Evolutionary conservation across 2,329 filamentous ascomycete genomes (phyloP).

Genomic region (Ophiocordyceps camponoti-leonardi): DNA sequence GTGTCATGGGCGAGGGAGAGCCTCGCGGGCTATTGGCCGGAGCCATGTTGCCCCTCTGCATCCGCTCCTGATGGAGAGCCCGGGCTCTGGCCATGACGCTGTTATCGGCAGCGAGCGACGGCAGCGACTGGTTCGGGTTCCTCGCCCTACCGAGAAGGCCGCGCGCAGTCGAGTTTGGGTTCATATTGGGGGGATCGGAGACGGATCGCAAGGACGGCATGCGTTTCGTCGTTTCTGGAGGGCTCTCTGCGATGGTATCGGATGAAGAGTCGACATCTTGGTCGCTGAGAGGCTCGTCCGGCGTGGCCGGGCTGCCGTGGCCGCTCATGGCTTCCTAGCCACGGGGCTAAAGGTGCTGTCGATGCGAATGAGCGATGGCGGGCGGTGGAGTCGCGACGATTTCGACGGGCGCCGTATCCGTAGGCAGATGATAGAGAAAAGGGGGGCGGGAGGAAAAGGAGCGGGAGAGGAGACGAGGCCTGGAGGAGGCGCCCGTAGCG

Average conservation of each 20-base stretch:
- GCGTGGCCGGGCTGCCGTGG: slow-evolving; percentile 24
- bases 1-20: slow-evolving; percentile 14
- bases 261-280: slow-evolving; percentile 30
- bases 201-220: slow-evolving; percentile 41
- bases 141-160: slow-evolving; percentile 55
- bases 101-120: slow-evolving; percentile 18
- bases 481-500: no score
- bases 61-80: slow-evolving; percentile 27
- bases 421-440: not conserved
- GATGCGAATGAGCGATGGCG: not conserved
- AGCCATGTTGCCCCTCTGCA: slow-evolving; percentile 24
- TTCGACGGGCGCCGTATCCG: no score
- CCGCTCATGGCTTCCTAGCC: slow-evolving; percentile 7
- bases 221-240: slow-evolving; percentile 23
- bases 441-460: not conserved
- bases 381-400: not conserved
- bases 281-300: slow-evolving; percentile 27
- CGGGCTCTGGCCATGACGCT: slow-evolving; percentile 29
- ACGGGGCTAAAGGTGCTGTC: not conserved
- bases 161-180: slow-evolving; percentile 66
- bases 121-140: slow-evolving; percentile 27
- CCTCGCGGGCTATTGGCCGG: slow-evolving; percentile 11
- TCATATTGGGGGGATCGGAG: slow-evolving; percentile 49
- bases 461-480: not conserved
- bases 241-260: slow-evolving; percentile 11